Conservation (phyloP, 495 filamentous ascomycete species). For the Penicillium goetzii region DNA sequence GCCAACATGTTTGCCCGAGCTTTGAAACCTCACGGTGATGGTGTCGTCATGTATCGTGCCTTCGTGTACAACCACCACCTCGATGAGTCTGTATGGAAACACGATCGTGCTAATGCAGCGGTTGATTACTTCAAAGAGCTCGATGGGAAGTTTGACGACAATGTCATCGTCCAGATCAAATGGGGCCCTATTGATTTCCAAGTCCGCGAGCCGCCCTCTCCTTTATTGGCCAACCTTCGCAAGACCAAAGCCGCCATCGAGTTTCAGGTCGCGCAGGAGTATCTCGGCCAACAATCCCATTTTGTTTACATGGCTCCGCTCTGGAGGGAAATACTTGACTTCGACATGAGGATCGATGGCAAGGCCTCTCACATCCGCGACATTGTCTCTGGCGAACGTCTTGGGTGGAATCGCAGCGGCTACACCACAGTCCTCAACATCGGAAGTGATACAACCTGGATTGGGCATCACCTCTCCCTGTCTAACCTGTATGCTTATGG, state of each 20-base stretch:
- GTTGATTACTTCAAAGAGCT: constrained; percentile 65
- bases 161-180: constrained; percentile 71
- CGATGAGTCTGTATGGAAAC: constrained; percentile 60
- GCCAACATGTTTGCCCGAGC: constrained; percentile 68
- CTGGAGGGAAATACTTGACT: constrained; percentile 66
- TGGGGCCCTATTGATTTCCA: constrained; percentile 75
- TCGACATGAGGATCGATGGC: constrained; percentile 62
- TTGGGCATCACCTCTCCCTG: constrained; percentile 66
- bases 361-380: constrained; percentile 50
- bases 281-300: constrained; percentile 68
- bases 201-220: constrained; percentile 66
- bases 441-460: constrained; percentile 64
- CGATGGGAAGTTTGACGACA: constrained; percentile 65
- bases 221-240: constrained; percentile 61
- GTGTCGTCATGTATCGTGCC: constrained; percentile 68
- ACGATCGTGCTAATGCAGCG: constrained; percentile 67
- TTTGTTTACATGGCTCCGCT: constrained; percentile 64
- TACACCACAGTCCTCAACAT: constrained; percentile 69
- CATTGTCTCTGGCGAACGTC: constrained; percentile 60
- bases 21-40: constrained; percentile 55
- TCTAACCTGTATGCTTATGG: constrained; percentile 72
- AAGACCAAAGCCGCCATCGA: constrained; percentile 62
- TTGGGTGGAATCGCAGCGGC: constrained; percentile 57
- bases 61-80: constrained; percentile 65
- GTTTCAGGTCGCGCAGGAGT: constrained; percentile 66